Evolutionary conservation across 768 basidiomycete genomes (phyloP).

Genomic region (Porphyrellus cyaneotinctus): DNA sequence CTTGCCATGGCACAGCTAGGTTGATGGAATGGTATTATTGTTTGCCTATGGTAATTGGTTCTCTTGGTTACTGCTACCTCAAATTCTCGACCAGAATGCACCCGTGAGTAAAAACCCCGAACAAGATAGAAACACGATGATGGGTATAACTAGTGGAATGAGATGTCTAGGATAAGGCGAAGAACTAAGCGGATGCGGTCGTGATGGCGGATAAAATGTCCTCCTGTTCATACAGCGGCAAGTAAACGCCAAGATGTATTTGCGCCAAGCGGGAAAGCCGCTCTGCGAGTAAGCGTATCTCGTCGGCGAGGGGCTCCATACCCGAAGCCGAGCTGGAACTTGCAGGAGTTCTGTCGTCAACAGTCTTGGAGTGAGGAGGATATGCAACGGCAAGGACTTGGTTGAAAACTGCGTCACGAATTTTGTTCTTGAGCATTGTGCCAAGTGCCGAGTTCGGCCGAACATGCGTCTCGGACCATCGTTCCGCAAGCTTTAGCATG

Average conservation of each 20-base stretch:
- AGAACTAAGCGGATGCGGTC: conserved; percentile 15
- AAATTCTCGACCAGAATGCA: conserved; percentile 25
- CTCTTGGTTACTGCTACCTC: conserved; percentile 27
- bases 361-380: conserved; percentile 34
- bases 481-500: conserved; percentile 56
- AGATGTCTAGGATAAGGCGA: conserved; percentile 23
- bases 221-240: conserved; percentile 71
- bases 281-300: conserved; percentile 61
- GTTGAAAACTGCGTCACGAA: conserved; percentile 61
- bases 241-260: conserved; percentile 73
- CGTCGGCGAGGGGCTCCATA: conserved; percentile 67
- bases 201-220: conserved; percentile 32
- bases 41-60: conserved; percentile 28
- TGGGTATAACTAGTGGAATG: conserved; percentile 26
- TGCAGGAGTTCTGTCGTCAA: conserved; percentile 17
- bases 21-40: conserved; percentile 22
- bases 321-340: conserved; percentile 42
- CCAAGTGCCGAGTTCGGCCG: conserved; percentile 55
- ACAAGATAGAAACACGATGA: conserved; percentile 27
- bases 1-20: background rate
- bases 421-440: conserved; percentile 54
- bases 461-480: conserved; percentile 71
- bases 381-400: conserved; percentile 52
- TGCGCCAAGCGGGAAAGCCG: conserved; percentile 67
- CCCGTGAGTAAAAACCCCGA: conserved; percentile 18